Evolutionary conservation across 78 protist genomes (phyloP), one percentile per base, ranked within the genome.

Genomic region (Reticulomyxa filosa): DNA sequence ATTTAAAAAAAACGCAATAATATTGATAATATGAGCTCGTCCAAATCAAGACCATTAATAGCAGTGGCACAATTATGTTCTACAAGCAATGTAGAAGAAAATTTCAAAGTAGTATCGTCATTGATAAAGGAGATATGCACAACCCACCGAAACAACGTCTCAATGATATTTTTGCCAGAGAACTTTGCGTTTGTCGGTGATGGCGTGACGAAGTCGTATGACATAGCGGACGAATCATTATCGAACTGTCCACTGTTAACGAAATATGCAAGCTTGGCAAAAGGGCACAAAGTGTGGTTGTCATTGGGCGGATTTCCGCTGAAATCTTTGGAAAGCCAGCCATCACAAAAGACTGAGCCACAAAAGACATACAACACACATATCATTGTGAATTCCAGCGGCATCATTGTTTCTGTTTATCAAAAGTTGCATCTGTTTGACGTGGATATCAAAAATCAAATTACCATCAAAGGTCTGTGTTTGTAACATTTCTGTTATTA

Each of bases 341-440:
- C 50, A 20, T n/a, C 34, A 61, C 2, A 27, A 1, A 1, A 2
- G 27, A n/a, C n/a, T n/a, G n/a, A n/a, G n/a, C n/a, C n/a, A n/a
- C n/a, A n/a, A 64, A 25, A n/a, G n/a, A n/a, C n/a, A n/a, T 7
- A 2, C 48, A 65, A 72, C 57, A 42, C 39, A 2, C 67, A 72
- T 57, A 22, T 66, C 10, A 6, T 73, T 10, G 2, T 74, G 5
- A 46, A 75, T 37, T 17, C 34, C 11, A 3, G 2, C 36, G 81
- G 75, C 1, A 62, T 2, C 1, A 38, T 79, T 4, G 38, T 27
- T 4, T 38, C 65, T 13, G 30, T n/a, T 0, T 79, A 79, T 57
- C 35, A 62, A 4, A 79, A 79, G 22, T 33, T 70, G 48, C 83
- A 79, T 36, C 59, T 79, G 8, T 79, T 75, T n/a, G 79, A 79